These are phyloP conservation scores for Calycina herbarum DNA, from an alignment of 2,329 filamentous ascomycete species.

Conservation along the genomic window DNA sequence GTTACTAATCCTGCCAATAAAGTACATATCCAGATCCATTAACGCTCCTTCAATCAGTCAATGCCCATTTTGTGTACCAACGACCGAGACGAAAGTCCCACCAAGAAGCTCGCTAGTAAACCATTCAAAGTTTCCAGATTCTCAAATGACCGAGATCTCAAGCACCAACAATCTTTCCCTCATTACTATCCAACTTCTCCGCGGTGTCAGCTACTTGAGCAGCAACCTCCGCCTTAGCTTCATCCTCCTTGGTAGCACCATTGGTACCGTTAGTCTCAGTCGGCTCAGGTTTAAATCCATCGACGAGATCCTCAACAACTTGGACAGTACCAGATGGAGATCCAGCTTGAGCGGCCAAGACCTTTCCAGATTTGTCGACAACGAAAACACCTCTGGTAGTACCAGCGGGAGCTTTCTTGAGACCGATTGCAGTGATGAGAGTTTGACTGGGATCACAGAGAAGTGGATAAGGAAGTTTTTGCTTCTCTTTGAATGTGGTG, in stretches of 20 bases:
- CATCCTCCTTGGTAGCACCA: slow-evolving; percentile 31
- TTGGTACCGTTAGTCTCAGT: slow-evolving; percentile 28
- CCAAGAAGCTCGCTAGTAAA: neutral
- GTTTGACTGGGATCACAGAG: slow-evolving; percentile 77
- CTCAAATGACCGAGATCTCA: neutral
- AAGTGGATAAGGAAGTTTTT: slow-evolving; percentile 83
- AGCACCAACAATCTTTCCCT: slow-evolving; percentile 22
- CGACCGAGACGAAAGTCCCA: neutral
- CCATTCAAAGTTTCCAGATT: neutral
- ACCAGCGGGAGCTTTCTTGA: slow-evolving; percentile 80
- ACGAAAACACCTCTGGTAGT: slow-evolving; percentile 87
- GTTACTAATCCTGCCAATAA: neutral
- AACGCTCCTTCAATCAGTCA: neutral
- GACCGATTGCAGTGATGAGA: slow-evolving; percentile 82
- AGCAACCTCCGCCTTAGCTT: slow-evolving; percentile 33
- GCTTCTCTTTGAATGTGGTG: slow-evolving; percentile 87
- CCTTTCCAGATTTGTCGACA: slow-evolving; percentile 77
- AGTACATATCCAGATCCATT: neutral
- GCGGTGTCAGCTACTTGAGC: slow-evolving; percentile 48
- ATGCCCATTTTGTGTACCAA: neutral
- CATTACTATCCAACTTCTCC: slow-evolving; percentile 36
- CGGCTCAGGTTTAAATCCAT: slow-evolving; percentile 35
- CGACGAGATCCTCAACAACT: slow-evolving; percentile 71
- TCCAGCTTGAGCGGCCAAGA: slow-evolving; percentile 72
- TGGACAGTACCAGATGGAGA: slow-evolving; percentile 77